phyloP scores from a whole-genome alignment of 352 stramenopile genomes.

The Globisporangium alternatum region DNA sequence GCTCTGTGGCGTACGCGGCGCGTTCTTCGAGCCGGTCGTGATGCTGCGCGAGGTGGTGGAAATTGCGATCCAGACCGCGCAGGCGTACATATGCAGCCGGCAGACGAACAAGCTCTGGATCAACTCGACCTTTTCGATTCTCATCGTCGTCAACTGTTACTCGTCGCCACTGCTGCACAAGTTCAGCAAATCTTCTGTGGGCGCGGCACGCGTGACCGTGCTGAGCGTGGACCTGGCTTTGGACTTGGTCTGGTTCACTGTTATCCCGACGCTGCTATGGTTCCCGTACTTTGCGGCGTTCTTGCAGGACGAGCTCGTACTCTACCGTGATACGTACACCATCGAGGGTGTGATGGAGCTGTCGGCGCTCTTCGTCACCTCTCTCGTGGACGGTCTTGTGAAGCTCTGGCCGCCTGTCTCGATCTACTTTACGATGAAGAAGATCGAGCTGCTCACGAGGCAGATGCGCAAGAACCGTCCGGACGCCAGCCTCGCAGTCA shows the following conservation, averaged over 20 bases:
- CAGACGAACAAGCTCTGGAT: conserved; percentile 22
- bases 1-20: conserved; percentile 12
- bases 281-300: conserved; percentile 14
- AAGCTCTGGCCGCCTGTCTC: conserved; percentile 20
- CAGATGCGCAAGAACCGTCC: not conserved
- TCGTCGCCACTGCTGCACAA: conserved; percentile 12
- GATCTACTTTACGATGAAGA: conserved; percentile 18
- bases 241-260: conserved; percentile 19
- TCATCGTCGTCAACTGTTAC: conserved; percentile 24
- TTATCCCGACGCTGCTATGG: conserved; percentile 16
- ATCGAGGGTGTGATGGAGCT: conserved; percentile 22
- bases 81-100: conserved; percentile 20
- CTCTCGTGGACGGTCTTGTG: conserved; percentile 14
- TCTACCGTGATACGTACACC: conserved; percentile 24
- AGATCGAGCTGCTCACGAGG: conserved; percentile 16
- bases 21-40: conserved; percentile 23
- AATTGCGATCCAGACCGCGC: conserved; percentile 20
- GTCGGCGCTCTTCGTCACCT: conserved; percentile 16
- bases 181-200: not conserved
- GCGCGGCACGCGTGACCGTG: conserved; percentile 10
- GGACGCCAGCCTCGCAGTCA: no score
- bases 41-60: conserved; percentile 21
- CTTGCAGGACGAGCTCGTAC: conserved; percentile 12
- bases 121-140: conserved; percentile 13
- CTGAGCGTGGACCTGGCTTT: conserved; percentile 18